Percentiles rank a stretch among this genome's conserved stretches.
phyloP scores from a whole-genome alignment of 139 green algal genomes.

The Chlamydomonas incerta region DNA sequence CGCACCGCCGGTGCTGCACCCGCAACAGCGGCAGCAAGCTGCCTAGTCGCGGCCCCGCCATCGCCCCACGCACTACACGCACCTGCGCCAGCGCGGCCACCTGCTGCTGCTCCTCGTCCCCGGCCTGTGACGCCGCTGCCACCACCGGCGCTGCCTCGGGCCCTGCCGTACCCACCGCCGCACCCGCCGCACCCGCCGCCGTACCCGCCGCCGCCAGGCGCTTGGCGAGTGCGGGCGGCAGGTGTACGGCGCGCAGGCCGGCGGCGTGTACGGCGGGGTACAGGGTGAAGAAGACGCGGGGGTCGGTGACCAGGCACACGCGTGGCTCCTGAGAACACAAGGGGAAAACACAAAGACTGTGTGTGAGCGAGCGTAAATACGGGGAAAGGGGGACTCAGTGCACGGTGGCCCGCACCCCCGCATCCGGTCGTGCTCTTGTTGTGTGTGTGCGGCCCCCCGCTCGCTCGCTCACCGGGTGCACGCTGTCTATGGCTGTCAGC shows the following conservation, averaged over 20 bases:
- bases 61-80: no score
- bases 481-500: background rate
- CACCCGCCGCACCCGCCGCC: background rate
- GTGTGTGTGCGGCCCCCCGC: no score
- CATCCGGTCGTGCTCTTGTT: no score
- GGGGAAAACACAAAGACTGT: no score
- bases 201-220: background rate
- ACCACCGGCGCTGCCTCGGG: background rate
- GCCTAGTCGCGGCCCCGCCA: no score
- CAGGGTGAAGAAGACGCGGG: slow-evolving; percentile 23
- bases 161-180: background rate
- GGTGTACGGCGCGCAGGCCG: slow-evolving; percentile 7
- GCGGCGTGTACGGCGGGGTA: slow-evolving; percentile 26
- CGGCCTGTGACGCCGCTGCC: background rate
- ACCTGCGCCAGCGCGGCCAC: background rate
- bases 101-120: background rate
- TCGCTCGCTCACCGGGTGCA: background rate
- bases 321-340: background rate
- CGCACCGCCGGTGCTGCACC: no score
- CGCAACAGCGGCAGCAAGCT: no score
- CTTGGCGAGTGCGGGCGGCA: background rate
- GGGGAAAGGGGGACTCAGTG: no score
- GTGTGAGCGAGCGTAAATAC: no score
- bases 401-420: no score
- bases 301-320: slow-evolving; percentile 25